phyloP scores from a whole-genome alignment of 2,329 filamentous ascomycete genomes.

The Neofusicoccum kwambonambiense region DNA sequence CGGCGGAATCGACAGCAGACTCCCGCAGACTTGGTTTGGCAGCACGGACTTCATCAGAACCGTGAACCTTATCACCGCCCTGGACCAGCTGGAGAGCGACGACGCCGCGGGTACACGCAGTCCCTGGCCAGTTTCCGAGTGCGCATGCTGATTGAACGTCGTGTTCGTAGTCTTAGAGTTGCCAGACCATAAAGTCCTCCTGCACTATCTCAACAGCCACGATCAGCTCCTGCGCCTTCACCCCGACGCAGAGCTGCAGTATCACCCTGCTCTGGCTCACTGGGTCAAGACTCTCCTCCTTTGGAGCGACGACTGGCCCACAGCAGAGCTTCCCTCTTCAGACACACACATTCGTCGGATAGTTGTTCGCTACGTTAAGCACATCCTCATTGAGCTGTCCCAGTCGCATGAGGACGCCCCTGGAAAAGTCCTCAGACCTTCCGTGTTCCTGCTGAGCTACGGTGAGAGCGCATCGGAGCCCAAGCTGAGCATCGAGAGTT shows the following conservation, averaged over 20 bases:
- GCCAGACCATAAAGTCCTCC: background rate
- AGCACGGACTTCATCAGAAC: background rate
- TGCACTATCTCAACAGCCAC: constrained; percentile 4
- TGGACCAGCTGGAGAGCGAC: background rate
- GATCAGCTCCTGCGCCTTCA: background rate
- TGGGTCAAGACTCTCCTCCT: constrained; percentile 39
- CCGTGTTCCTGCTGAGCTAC: constrained; percentile 22
- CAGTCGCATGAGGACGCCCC: constrained; percentile 19
- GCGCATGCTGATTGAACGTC: background rate
- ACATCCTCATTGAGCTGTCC: constrained; percentile 29
- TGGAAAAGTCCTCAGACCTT: constrained; percentile 22
- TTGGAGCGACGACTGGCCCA: constrained; percentile 8
- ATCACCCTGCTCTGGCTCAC: constrained; percentile 41
- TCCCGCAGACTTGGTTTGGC: background rate
- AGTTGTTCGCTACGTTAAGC: constrained; percentile 6
- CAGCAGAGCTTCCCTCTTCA: background rate
- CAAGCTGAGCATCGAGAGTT: constrained; percentile 30
- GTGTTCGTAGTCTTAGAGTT: background rate
- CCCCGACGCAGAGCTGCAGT: constrained; percentile 27
- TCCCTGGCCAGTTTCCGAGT: background rate
- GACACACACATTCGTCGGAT: background rate
- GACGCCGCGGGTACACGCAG: background rate
- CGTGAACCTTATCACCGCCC: background rate
- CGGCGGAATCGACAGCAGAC: background rate
- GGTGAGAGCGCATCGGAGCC: constrained; percentile 18